phyloP scores from a whole-genome alignment of 495 filamentous ascomycete species.

The Amorphotheca resinae region DNA sequence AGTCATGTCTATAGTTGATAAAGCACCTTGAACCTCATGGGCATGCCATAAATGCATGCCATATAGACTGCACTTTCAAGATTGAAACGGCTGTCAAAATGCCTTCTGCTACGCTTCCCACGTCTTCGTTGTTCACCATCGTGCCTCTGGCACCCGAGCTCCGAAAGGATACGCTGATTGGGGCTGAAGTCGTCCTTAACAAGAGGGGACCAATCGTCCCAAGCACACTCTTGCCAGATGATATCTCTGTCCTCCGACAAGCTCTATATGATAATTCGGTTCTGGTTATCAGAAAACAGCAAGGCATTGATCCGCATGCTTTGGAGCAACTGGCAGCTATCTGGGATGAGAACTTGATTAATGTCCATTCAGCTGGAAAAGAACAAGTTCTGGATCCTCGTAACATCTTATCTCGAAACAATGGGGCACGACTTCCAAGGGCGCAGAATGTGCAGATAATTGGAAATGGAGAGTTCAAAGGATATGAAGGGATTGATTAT shows the following conservation, averaged over 20 bases:
- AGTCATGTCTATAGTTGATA: too few species aligned
- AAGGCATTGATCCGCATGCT: conserved; percentile 1
- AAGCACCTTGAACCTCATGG: too few species aligned
- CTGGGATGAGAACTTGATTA: neutral
- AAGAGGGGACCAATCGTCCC: neutral
- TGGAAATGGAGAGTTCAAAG: too few species aligned
- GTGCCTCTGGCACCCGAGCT: too few species aligned
- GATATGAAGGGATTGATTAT: too few species aligned
- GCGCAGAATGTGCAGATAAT: too few species aligned
- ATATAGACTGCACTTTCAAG: too few species aligned
- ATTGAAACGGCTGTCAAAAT: too few species aligned
- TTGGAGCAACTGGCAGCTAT: neutral
- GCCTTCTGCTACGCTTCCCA: too few species aligned
- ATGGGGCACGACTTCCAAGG: too few species aligned
- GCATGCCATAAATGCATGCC: too few species aligned
- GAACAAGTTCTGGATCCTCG: neutral
- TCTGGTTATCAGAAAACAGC: conserved; percentile 1
- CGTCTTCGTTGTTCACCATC: too few species aligned
- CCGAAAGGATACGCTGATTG: conserved; percentile 1
- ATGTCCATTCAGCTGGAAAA: neutral
- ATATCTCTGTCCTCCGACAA: conserved; percentile 4
- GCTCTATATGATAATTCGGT: conserved; percentile 2
- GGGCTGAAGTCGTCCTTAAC: neutral
- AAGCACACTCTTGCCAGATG: neutral
- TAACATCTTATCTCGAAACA: neutral